Evolutionary conservation across 192 early-diverging fungal genomes (phyloP).

Genomic region (Podila horticola): DNA sequence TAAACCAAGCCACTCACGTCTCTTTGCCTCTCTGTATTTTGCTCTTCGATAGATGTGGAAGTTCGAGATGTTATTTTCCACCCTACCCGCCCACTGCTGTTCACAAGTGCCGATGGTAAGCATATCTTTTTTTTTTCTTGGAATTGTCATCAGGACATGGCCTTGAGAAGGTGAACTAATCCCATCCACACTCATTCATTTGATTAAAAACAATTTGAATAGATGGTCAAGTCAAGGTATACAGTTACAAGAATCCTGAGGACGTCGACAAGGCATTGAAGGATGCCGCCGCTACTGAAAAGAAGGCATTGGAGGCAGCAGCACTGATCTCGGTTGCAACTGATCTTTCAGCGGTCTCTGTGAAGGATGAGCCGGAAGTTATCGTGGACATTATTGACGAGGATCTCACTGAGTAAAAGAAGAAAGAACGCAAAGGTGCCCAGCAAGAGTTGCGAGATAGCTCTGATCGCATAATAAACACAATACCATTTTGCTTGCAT

Average conservation of each 20-base stretch:
- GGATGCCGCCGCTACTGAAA: conserved; percentile 28
- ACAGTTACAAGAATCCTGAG: conserved; percentile 56
- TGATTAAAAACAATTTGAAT: not conserved
- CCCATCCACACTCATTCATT: no score
- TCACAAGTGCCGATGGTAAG: conserved; percentile 89
- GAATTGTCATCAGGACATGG: no score
- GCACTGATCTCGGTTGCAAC: conserved; percentile 28
- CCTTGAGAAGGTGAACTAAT: no score
- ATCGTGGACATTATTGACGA: conserved; percentile 17
- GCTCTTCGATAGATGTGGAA: conserved; percentile 71
- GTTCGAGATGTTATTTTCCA: conserved; percentile 95
- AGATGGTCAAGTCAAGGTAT: conserved; percentile 77
- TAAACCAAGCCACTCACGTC: no score
- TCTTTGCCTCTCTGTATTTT: not conserved
- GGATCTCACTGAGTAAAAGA: conserved; percentile 13
- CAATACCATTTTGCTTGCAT: no score
- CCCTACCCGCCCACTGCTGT: conserved; percentile 78
- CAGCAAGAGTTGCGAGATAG: no score
- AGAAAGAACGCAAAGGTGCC: no score
- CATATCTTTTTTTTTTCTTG: no score
- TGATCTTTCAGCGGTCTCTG: conserved; percentile 42
- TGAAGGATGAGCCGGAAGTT: conserved; percentile 26
- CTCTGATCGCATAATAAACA: no score
- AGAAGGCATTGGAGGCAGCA: conserved; percentile 19
- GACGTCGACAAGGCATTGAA: conserved; percentile 27